Conservation (phyloP, 176 grass and related monocot genomes). For the Zoysia japonica region DNA sequence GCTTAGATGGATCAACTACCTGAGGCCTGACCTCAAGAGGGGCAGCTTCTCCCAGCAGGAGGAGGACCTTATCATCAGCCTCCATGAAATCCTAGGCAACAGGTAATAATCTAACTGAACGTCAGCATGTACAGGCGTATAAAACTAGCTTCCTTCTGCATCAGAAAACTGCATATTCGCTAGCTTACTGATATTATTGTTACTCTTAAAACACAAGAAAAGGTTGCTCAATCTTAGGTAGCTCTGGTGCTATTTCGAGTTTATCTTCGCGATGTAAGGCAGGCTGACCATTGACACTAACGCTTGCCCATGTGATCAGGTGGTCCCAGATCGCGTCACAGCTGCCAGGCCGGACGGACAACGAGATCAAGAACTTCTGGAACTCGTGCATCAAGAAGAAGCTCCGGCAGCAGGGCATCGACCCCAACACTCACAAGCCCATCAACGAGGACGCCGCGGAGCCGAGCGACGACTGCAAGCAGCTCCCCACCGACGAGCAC, state of each 20-base stretch:
- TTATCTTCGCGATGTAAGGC: background rate
- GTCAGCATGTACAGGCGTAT: background rate
- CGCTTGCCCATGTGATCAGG: constrained; percentile 35
- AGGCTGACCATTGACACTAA: background rate
- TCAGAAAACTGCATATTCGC: too few species aligned
- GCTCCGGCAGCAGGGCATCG: constrained; percentile 75
- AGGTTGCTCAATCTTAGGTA: too few species aligned
- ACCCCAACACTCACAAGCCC: constrained; percentile 73
- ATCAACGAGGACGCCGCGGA: constrained; percentile 24
- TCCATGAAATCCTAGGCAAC: constrained; percentile 85
- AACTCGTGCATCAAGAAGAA: constrained; percentile 94
- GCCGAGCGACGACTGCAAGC: constrained; percentile 1
- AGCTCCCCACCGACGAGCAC: background rate
- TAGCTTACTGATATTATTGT: too few species aligned
- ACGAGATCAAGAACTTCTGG: constrained; percentile 98
- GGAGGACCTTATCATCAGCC: constrained; percentile 71
- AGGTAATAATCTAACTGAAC: constrained; percentile 35
- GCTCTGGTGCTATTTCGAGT: background rate
- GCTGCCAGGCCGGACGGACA: constrained; percentile 83
- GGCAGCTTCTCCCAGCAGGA: constrained; percentile 91
- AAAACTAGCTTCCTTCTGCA: background rate
- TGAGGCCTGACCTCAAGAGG: constrained; percentile 90
- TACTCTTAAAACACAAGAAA: too few species aligned
- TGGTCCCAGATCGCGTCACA: constrained; percentile 96
- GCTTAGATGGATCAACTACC: constrained; percentile 93